Base-by-base conservation (phyloP, 2,329 filamentous ascomycete genomes). In the Cladophialophora chaetospira region DNA sequence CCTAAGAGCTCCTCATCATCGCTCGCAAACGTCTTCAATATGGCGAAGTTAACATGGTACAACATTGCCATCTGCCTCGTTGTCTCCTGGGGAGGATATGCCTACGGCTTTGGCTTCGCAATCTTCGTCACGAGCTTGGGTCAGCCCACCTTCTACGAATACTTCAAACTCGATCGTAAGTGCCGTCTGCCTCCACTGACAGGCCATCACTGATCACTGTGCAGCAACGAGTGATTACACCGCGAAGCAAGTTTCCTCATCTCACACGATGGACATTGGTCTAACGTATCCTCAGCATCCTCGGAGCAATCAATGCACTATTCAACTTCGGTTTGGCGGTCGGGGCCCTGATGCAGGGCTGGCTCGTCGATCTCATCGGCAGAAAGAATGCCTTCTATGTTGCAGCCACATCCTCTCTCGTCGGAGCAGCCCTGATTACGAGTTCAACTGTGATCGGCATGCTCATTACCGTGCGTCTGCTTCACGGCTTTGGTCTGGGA, bases 101-200 rank as follows among this genome's bases (percentile, higher is more conserved):
- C 77, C 1, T 81, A 81, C 58, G 78, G 79, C 29, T 81, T 80
- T 62, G 75, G 73, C 47, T 71, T 78, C 9, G 78, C 78, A 2
- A 74, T 80, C 31, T 80, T 81, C 33, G 71, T 74, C 29, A 78
- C 75, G 49, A 81, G 77, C 9, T 78, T 81, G 47, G 79, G 79
- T 10, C 78, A 81, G 53, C 77, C 78, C 4, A 77, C 77, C 60
- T 81, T 77, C 77, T 81, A 79, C 63, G 57, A 65, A 13, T 80
- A 74, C 67, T 81, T 81, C 63, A 60, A 76, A 35, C 71, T 81
- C 40, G 55, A 58, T 44, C 55, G 55, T 55, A 23, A 50, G 55
- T 51, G 11, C 13, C 15, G 5, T 21, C 31, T 10, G 10, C 15
- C 29, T 19, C 48, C 25, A n/a, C 11, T 15, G 15, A 25, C 21